These are phyloP conservation scores for Russula vinacea DNA, from an alignment of 768 basidiomycete species.

Conservation along the genomic window DNA sequence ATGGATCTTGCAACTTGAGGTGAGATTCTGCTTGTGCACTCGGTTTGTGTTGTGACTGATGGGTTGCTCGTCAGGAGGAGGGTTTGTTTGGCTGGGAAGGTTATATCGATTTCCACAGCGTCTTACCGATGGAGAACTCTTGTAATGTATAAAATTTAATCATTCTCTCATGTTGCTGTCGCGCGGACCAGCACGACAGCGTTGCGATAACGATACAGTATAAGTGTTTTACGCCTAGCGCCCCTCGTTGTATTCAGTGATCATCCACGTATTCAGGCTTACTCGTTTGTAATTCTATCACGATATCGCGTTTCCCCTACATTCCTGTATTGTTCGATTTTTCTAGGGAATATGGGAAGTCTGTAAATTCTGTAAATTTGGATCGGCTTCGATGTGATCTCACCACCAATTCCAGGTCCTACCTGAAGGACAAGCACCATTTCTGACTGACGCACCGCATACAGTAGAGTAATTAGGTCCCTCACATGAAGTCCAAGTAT, in stretches of 20 bases:
- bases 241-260: not conserved
- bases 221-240: not conserved
- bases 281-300: too few species aligned
- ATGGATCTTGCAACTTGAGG: constrained; percentile 26
- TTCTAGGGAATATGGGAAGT: not conserved
- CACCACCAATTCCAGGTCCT: too few species aligned
- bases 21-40: not conserved
- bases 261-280: not conserved
- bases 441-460: not conserved
- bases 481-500: too few species aligned
- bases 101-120: constrained; percentile 23
- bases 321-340: not conserved
- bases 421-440: not conserved
- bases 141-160: constrained; percentile 93
- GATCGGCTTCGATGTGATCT: too few species aligned
- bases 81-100: constrained; percentile 27
- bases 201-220: not conserved
- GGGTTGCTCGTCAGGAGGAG: constrained; percentile 6
- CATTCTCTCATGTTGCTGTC: constrained; percentile 41
- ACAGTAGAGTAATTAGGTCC: too few species aligned
- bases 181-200: not conserved
- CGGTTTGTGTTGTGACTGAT: not conserved
- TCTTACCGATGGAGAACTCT: constrained; percentile 89
- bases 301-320: not conserved
- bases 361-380: too few species aligned